Percentiles rank a stretch among this genome's conserved stretches.
These are phyloP conservation scores for Aquilaria agallochum DNA, from an alignment of 441 rosid species.

Conservation along the genomic window DNA sequence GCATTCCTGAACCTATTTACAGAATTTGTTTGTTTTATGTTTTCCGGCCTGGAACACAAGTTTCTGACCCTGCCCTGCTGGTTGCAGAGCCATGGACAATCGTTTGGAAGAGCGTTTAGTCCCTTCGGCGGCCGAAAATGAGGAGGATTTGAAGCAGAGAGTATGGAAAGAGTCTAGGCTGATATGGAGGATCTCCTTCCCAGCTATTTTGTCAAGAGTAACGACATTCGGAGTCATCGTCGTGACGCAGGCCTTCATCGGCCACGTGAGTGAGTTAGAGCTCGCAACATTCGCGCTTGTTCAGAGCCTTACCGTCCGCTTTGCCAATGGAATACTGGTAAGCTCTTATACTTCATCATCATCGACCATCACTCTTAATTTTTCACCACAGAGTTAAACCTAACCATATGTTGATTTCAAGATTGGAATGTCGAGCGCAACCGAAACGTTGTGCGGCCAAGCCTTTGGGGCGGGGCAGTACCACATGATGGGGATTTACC, in stretches of 20 bases:
- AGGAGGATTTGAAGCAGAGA: conserved; percentile 5
- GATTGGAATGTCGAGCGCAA: conserved; percentile 67
- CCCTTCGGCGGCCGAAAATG: conserved; percentile 23
- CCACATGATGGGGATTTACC: conserved; percentile 53
- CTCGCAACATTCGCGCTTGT: conserved; percentile 28
- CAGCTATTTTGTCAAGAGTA: conserved; percentile 20
- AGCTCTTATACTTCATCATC: not conserved
- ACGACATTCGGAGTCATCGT: conserved; percentile 23
- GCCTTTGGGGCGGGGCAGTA: conserved; percentile 56
- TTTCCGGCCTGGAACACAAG: not conserved
- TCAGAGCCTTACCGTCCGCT: conserved; percentile 19
- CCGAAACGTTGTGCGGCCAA: conserved; percentile 70
- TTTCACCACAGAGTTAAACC: no score
- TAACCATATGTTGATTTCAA: not conserved
- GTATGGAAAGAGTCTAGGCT: conserved; percentile 17
- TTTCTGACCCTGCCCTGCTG: not conserved
- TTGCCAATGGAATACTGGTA: conserved; percentile 26
- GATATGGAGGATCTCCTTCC: conserved; percentile 31
- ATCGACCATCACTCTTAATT: no score
- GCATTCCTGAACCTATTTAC: no score
- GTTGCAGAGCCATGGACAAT: conserved; percentile 7
- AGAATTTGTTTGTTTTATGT: no score
- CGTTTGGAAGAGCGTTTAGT: conserved; percentile 2
- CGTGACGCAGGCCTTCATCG: conserved; percentile 28
- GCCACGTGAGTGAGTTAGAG: conserved; percentile 15